phyloP scores from a whole-genome alignment of 306 rosid species.

The Prunus dulcis region DNA sequence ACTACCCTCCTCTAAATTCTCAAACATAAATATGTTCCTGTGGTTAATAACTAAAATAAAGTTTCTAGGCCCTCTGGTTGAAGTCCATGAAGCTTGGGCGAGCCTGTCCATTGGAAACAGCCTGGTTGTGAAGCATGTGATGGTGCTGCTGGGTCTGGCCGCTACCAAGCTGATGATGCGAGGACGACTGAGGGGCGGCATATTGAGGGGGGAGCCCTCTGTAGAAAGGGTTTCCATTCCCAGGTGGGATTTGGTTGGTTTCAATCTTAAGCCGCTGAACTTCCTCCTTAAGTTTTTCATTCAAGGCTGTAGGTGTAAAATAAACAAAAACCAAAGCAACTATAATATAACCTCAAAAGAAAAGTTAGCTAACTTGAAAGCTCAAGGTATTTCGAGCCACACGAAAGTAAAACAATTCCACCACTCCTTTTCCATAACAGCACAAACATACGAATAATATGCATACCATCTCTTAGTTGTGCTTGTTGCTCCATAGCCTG shows the following conservation, averaged over 20 bases:
- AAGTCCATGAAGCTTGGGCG: slow-evolving; percentile 52
- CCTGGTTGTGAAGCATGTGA: slow-evolving; percentile 48
- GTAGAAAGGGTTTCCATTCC: slow-evolving; percentile 51
- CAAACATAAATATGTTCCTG: slow-evolving; percentile 20
- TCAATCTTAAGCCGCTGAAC: slow-evolving; percentile 84
- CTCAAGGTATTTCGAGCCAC: background rate
- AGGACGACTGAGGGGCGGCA: slow-evolving; percentile 44
- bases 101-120: slow-evolving; percentile 33
- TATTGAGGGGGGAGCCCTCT: slow-evolving; percentile 64
- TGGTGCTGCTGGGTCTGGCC: slow-evolving; percentile 53
- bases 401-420: background rate
- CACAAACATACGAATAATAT: slow-evolving; percentile 10
- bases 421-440: background rate
- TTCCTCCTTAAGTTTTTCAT: slow-evolving; percentile 77
- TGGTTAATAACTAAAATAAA: background rate
- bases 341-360: background rate
- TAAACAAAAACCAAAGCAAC: background rate
- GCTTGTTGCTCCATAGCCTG: slow-evolving; percentile 93
- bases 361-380: background rate
- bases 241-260: slow-evolving; percentile 38
- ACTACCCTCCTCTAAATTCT: slow-evolving; percentile 28
- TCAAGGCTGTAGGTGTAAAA: slow-evolving; percentile 52
- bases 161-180: slow-evolving; percentile 44
- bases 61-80: slow-evolving; percentile 38
- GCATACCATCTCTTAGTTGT: slow-evolving; percentile 83